Evolutionary conservation across 2,329 filamentous ascomycete genomes (phyloP), one percentile per base, ranked within the genome.

Genomic region (Aspergillus sp.): DNA sequence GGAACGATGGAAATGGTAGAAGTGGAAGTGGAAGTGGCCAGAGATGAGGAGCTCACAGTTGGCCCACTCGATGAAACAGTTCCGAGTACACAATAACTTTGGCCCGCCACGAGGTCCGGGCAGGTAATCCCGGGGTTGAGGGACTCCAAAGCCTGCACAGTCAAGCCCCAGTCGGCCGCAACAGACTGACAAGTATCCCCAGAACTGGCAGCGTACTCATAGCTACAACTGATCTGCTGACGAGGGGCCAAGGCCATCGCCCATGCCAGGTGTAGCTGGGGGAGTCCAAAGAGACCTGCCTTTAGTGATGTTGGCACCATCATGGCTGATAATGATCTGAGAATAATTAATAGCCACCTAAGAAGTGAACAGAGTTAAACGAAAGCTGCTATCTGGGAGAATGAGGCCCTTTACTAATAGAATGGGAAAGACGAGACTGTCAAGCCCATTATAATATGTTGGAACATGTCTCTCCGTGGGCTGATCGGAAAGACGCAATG

Each of bases 141-240:
- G 6, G 58, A 56, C 57, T 65, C 59, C 23, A 74, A 68, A 5
- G 62, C 60, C 12, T 63, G 57, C 30, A 66, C 59, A 6, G 58
- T 58, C 30, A 70, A 15, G 12, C 64, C 69, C 70, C 70, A 72
- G 63, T 53, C 59, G 17, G 55, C 51, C 25, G 63, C 59, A 51
- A 74, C 66, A 51, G 63, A 65, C n/a, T 61, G 59, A 57, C 70
- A 74, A 19, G 70, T 72, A 60, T 69, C 70, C 17, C 69, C 69
- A 6, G 41, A 58, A 25, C 57, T 61, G 21, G 69, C 60, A 13
- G 50, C 41, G 17, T 30, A 39, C n/a, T 32, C 45, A 30, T 55
- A 58, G 54, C n/a, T 60, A 51, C 62, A 64, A 55, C 39, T 41
- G 23, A 60, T 54, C 23, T 53, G 32, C 50, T 53, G 50, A n/a